phyloP scores from a whole-genome alignment of 495 filamentous ascomycete genomes.

The Ascodesmis nigricans region DNA sequence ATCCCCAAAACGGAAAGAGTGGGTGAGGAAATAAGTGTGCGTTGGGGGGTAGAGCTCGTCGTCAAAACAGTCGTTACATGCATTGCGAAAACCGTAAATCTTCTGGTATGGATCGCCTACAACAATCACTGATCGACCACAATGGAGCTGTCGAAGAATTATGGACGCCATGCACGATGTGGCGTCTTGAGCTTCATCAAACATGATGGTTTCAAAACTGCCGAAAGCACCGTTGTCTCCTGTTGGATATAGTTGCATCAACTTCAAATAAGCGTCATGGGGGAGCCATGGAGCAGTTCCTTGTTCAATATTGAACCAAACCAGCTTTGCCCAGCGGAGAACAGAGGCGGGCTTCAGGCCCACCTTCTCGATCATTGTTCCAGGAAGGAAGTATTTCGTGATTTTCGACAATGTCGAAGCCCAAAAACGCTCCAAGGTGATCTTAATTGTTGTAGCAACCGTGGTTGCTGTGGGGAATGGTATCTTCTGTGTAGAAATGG shows the following conservation, averaged over 20 bases:
- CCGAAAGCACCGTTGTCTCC: constrained; percentile 9
- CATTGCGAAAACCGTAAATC: constrained; percentile 15
- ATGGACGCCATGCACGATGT: constrained; percentile 9
- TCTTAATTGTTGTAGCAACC: constrained; percentile 8
- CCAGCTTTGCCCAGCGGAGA: constrained; percentile 5
- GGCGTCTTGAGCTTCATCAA: constrained; percentile 18
- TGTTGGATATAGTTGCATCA: constrained; percentile 8
- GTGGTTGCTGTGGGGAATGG: constrained; percentile 8
- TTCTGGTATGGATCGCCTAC: constrained; percentile 18
- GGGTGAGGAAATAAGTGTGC: constrained; percentile 8
- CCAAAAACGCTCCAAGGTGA: constrained; percentile 10
- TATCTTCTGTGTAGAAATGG: background rate
- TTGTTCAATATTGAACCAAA: constrained; percentile 9
- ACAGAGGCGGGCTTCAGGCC: constrained; percentile 7
- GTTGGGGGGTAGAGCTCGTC: constrained; percentile 7
- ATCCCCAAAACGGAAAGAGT: constrained; percentile 18
- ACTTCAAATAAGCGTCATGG: constrained; percentile 16
- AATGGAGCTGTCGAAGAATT: constrained; percentile 8
- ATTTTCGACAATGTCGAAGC: constrained; percentile 4
- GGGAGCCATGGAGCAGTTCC: constrained; percentile 8
- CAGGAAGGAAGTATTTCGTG: constrained; percentile 2
- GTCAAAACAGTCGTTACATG: constrained; percentile 11
- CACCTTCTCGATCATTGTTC: constrained; percentile 4
- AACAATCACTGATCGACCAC: constrained; percentile 5
- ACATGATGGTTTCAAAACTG: constrained; percentile 12